phyloP scores from a whole-genome alignment of 164 flowering plant genomes.

The Macadamia tetraphylla region DNA sequence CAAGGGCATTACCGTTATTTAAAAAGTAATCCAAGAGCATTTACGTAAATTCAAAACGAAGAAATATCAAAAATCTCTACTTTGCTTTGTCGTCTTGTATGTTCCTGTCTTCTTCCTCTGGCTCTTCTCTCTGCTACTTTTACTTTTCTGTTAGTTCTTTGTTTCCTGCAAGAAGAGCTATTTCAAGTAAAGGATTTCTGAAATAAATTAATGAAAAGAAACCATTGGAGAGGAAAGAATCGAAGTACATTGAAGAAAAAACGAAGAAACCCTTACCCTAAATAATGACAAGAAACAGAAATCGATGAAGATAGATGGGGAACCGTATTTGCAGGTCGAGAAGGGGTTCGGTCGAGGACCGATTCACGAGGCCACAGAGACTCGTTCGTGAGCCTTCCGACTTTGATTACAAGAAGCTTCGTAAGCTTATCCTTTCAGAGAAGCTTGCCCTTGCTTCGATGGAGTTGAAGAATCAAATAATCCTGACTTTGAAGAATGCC shows the following conservation, averaged over 20 bases:
- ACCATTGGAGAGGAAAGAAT: background rate
- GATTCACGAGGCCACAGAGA: constrained; percentile 28
- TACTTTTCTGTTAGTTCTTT: constrained; percentile 1
- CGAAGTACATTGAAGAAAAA: background rate
- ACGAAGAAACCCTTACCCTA: background rate
- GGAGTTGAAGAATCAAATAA: constrained; percentile 23
- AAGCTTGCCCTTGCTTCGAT: constrained; percentile 36
- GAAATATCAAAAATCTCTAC: background rate
- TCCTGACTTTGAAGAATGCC: constrained; percentile 34
- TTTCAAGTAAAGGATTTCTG: too few species aligned
- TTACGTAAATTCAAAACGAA: background rate
- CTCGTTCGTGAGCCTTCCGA: constrained; percentile 12
- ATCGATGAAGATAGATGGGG: constrained; percentile 27
- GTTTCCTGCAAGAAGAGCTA: background rate
- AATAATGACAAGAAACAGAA: constrained; percentile 12
- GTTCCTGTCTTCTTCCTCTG: background rate
- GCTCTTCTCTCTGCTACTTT: background rate
- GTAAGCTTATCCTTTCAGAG: constrained; percentile 20
- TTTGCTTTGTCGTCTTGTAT: background rate
- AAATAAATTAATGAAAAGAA: background rate
- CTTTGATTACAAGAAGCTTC: constrained; percentile 31
- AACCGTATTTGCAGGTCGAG: constrained; percentile 20
- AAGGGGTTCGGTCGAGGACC: constrained; percentile 20
- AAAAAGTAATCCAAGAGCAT: background rate
- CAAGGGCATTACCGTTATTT: background rate